Evolutionary conservation across 345 rosid genomes (phyloP).

Genomic region (Euphorbia pulcherrima): DNA sequence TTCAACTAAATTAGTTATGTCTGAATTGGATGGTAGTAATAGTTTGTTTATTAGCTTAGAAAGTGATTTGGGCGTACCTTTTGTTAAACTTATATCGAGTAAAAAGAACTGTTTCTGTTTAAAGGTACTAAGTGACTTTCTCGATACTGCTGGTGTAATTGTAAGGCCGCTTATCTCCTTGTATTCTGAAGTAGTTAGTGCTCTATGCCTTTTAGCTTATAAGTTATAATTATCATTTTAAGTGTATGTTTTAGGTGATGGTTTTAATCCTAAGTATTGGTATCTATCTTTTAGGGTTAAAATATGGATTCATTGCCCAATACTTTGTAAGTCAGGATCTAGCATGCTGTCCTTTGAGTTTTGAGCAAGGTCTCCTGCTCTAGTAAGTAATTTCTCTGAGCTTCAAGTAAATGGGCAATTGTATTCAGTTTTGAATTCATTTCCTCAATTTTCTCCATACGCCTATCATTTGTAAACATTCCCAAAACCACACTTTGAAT

Average conservation of each 20-base stretch:
- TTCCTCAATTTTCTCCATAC: slow-evolving; percentile 61
- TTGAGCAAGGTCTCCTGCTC: slow-evolving; percentile 85
- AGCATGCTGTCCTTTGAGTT: slow-evolving; percentile 93
- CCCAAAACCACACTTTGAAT: slow-evolving; percentile 55
- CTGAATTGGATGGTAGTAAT: background rate
- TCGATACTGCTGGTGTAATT: slow-evolving; percentile 83
- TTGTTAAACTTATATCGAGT: background rate
- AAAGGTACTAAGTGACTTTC: slow-evolving; percentile 75
- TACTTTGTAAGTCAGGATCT: too few species aligned
- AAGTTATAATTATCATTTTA: background rate
- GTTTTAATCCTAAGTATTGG: slow-evolving; percentile 12
- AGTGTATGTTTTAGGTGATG: slow-evolving; percentile 2
- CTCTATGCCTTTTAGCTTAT: slow-evolving; percentile 3
- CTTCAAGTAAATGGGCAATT: slow-evolving; percentile 62
- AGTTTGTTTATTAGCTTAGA: background rate
- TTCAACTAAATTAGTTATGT: background rate
- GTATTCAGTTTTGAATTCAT: slow-evolving; percentile 47
- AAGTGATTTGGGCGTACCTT: background rate
- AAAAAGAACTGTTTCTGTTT: background rate
- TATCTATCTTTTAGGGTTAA: slow-evolving; percentile 61
- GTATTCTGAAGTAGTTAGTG: slow-evolving; percentile 86
- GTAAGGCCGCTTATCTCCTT: slow-evolving; percentile 69
- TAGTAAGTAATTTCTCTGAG: slow-evolving; percentile 51
- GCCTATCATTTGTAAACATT: slow-evolving; percentile 68
- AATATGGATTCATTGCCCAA: slow-evolving; percentile 90